Conservation (phyloP, 192 early-diverging fungal species). For the Linnemannia hyalina region DNA sequence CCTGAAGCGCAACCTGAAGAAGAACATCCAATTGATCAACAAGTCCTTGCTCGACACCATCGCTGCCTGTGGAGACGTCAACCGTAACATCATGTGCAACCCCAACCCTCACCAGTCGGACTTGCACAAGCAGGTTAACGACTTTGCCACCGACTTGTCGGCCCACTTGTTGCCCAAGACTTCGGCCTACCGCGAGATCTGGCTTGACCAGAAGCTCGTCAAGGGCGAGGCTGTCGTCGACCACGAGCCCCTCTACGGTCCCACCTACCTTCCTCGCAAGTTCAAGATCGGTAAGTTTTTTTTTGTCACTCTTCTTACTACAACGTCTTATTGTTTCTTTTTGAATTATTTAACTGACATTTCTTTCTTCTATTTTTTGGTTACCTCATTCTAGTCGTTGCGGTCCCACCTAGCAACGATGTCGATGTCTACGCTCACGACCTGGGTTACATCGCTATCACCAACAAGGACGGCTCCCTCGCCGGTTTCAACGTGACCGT, state of each 20-base stretch:
- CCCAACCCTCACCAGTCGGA: constrained; percentile 86
- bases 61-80: constrained; percentile 98
- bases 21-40: constrained; percentile 94
- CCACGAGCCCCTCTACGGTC: constrained; percentile 92
- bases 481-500: constrained; percentile 95
- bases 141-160: constrained; percentile 80
- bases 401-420: constrained; percentile 96
- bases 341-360: background rate
- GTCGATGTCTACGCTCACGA: constrained; percentile 97
- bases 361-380: background rate
- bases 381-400: constrained; percentile 66
- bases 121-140: constrained; percentile 82
- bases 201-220: constrained; percentile 92
- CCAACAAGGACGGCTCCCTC: constrained; percentile 79
- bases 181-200: constrained; percentile 97
- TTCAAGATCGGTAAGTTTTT: constrained; percentile 86
- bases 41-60: constrained; percentile 90
- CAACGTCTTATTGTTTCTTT: background rate
- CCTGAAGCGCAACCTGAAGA: constrained; percentile 90
- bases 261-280: constrained; percentile 95
- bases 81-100: constrained; percentile 96
- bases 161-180: constrained; percentile 88
- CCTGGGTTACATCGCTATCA: constrained; percentile 93
- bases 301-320: background rate
- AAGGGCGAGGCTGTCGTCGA: constrained; percentile 85